Conservation (phyloP, 257 asterid genomes). For the Solanum bulbocastanum region DNA sequence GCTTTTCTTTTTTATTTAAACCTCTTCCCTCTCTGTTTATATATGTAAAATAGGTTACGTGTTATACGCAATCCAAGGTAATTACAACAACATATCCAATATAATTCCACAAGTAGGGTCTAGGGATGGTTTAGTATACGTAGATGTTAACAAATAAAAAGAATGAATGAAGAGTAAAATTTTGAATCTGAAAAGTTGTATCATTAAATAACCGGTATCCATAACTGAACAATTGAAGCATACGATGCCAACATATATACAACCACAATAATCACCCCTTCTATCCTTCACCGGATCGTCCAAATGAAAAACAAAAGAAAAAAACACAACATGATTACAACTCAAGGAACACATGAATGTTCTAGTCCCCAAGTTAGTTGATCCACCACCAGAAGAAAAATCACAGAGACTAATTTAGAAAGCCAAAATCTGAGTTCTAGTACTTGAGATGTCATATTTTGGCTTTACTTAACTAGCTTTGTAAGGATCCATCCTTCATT, state of each 20-base stretch:
- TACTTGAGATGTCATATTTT: not conserved
- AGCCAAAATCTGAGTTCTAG: not conserved
- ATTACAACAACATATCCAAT: too few relatives aligned
- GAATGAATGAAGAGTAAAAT: not conserved
- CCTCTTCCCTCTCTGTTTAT: too few relatives aligned
- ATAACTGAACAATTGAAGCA: not conserved
- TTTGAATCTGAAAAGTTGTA: not conserved
- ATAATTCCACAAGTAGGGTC: too few relatives aligned
- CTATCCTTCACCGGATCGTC: not conserved
- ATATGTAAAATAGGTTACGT: too few relatives aligned
- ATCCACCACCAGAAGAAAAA: not conserved
- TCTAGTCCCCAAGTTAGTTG: not conserved
- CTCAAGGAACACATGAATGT: not conserved
- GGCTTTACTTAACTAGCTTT: slow-evolving; percentile 12
- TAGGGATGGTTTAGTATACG: too few relatives aligned
- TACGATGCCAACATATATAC: not conserved
- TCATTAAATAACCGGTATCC: not conserved
- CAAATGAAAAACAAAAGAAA: not conserved
- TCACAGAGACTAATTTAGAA: not conserved
- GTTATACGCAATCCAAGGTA: too few relatives aligned
- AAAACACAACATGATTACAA: not conserved
- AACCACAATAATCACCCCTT: not conserved
- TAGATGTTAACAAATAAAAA: not conserved
- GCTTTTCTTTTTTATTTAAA: too few relatives aligned
- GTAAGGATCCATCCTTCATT: slow-evolving; percentile 37